phyloP scores from a whole-genome alignment of 768 basidiomycete species.

The Phaffia tasmanica region DNA sequence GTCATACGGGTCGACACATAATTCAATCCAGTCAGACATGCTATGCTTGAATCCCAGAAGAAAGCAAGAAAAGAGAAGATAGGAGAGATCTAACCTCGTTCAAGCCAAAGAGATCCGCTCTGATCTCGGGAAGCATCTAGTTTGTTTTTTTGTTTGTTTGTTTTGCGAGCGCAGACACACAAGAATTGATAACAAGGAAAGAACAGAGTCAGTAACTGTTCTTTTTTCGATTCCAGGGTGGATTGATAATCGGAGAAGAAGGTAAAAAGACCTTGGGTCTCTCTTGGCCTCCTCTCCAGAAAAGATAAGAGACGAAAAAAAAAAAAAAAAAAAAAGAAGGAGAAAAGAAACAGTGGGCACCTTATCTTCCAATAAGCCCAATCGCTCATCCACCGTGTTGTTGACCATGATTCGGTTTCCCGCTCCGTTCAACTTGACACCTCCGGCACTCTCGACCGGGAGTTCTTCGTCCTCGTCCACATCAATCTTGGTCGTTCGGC shows the following conservation, averaged over 20 bases:
- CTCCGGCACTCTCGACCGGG: constrained; percentile 71
- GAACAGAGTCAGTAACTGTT: neutral
- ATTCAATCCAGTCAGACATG: neutral
- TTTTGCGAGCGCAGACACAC: too few species aligned
- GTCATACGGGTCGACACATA: constrained; percentile 25
- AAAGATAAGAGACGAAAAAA: too few species aligned
- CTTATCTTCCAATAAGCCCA: constrained; percentile 78
- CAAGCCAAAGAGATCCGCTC: constrained; percentile 72
- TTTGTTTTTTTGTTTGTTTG: too few species aligned
- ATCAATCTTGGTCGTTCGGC: constrained; percentile 49
- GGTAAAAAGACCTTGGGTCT: neutral
- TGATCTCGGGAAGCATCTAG: constrained; percentile 92
- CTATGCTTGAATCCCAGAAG: too few species aligned
- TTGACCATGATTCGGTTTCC: constrained; percentile 73
- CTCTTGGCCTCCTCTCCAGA: neutral
- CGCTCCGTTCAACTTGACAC: constrained; percentile 63
- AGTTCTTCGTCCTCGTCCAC: constrained; percentile 49
- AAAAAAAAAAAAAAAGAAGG: neutral
- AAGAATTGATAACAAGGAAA: neutral
- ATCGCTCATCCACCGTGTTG: constrained; percentile 85
- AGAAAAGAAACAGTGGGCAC: constrained; percentile 42
- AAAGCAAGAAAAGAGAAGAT: too few species aligned
- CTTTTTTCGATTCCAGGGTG: neutral
- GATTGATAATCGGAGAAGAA: neutral
- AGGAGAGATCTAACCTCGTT: constrained; percentile 41